Conservation (phyloP, 768 basidiomycete genomes). For the Gelatoporia subvermispora region DNA sequence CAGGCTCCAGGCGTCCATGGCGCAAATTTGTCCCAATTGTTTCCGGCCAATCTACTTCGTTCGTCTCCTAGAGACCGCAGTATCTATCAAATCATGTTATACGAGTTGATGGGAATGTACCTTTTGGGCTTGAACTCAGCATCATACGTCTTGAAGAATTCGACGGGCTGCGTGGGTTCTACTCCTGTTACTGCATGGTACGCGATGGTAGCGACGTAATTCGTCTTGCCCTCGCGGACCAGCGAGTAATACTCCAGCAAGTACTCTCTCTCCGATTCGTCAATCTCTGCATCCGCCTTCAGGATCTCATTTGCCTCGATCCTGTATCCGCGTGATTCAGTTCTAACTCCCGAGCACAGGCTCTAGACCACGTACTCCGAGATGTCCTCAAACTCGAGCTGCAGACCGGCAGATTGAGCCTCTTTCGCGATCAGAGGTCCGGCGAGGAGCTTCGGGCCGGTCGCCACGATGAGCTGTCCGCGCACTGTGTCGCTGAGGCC, state of each 20-base stretch:
- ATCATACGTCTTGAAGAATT: slow-evolving; percentile 13
- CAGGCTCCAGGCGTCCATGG: too few relatives aligned
- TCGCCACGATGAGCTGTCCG: slow-evolving; percentile 24
- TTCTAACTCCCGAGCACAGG: background rate
- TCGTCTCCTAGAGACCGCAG: too few relatives aligned
- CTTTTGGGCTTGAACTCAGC: too few relatives aligned
- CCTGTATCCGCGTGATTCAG: background rate
- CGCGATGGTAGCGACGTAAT: slow-evolving; percentile 19
- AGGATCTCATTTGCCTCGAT: slow-evolving; percentile 18
- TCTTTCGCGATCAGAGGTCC: slow-evolving; percentile 23
- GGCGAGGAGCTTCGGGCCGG: slow-evolving; percentile 15
- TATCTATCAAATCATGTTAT: too few relatives aligned
- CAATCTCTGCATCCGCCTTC: slow-evolving; percentile 6
- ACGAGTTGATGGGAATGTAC: too few relatives aligned
- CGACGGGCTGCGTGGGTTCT: slow-evolving; percentile 11
- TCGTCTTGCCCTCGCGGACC: slow-evolving; percentile 29
- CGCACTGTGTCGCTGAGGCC: slow-evolving; percentile 26
- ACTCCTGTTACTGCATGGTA: slow-evolving; percentile 20
- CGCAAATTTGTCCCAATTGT: too few relatives aligned
- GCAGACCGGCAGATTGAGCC: slow-evolving; percentile 17
- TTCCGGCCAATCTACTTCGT: too few relatives aligned
- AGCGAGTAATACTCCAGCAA: slow-evolving; percentile 28
- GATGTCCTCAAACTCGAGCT: slow-evolving; percentile 23
- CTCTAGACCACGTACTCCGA: slow-evolving; percentile 14
- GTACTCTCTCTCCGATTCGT: slow-evolving; percentile 26